A percentile compares a stretch with the other conserved stretches of the same genome.
These are phyloP conservation scores for Thermoascus crustaceus DNA, from an alignment of 2,329 filamentous ascomycete species.

Conservation along the genomic window DNA sequence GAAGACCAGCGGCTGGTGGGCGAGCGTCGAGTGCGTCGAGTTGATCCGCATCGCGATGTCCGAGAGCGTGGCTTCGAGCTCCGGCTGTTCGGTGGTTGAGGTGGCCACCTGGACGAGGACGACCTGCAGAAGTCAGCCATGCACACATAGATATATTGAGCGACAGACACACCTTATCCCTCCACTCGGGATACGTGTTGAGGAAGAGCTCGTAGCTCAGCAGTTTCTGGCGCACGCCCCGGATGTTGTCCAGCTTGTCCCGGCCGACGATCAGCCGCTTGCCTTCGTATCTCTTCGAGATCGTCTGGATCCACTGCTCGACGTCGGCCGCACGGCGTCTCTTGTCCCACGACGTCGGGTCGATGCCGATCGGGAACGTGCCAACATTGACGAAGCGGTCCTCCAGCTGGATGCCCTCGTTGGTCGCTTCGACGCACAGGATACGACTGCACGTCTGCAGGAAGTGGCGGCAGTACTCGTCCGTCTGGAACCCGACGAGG, in stretches of 20 bases:
- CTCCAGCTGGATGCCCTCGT: conserved; percentile 80
- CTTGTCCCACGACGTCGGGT: conserved; percentile 64
- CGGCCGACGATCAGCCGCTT: conserved; percentile 88
- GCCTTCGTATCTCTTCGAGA: conserved; percentile 75
- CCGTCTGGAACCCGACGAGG: conserved; percentile 85
- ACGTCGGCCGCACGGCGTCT: conserved; percentile 68
- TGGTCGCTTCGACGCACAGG: conserved; percentile 79
- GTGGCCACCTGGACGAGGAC: conserved; percentile 92
- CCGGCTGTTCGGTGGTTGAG: conserved; percentile 78
- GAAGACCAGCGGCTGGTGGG: conserved; percentile 88
- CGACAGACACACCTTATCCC: conserved; percentile 51
- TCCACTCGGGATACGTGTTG: conserved; percentile 86
- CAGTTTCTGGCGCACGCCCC: conserved; percentile 88
- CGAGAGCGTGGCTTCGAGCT: conserved; percentile 78
- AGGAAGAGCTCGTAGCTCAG: conserved; percentile 88
- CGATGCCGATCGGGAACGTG: conserved; percentile 81
- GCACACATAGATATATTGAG: conserved; percentile 8
- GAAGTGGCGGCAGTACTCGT: conserved; percentile 90
- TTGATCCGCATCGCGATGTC: conserved; percentile 95
- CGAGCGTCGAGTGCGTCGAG: conserved; percentile 79
- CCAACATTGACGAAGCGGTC: conserved; percentile 88
- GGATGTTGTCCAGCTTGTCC: conserved; percentile 88
- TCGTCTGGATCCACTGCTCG: conserved; percentile 65
- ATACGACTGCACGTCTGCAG: conserved; percentile 90
- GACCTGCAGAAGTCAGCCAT: conserved; percentile 41